Base-by-base conservation (phyloP, 2,329 filamentous ascomycete genomes). In the Colletotrichum gloeosporioides region DNA sequence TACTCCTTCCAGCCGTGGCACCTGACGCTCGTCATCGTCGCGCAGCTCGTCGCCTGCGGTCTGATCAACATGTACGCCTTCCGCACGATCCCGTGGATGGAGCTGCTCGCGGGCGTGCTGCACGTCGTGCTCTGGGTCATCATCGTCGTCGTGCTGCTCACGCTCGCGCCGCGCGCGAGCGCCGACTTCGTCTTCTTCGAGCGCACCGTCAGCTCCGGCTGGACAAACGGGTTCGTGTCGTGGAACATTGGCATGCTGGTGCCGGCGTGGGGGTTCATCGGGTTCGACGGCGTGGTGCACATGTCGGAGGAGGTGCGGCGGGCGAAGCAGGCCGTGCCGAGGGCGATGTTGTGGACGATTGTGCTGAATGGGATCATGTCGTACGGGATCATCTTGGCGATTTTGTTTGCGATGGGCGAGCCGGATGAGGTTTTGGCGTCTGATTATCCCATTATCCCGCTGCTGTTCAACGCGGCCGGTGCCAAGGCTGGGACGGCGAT, bases 311-410 rank as follows among this genome's bases (percentile, higher is more conserved):
- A 78, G 66, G 77, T 78, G 10, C 65, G 57, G 29, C 57, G 71
- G 31, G 77, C 77, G 67, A 76, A 77, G 44, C 68, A 73, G 25
- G 71, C 74, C 2, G 55, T 78, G 27, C 77, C 77, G 32, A 31
- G 69, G 39, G 75, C 70, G 34, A 78, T 78, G 77, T 61, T 78
- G 55, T 78, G 77, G 77, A 77, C 74, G 16, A 67, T 78, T 1
- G 69, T 79, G 4, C 77, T 81, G 8, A 80, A 82, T 15, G 87
- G 88, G 70, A 84, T 88, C 34, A 87, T 88, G 78, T 76, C 73
- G 27, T 76, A 76, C 3, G 73, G 69, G 9, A 73, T 76, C 32
- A 76, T 76, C 27, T 12, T 76, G 63, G 73, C 73, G 18, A 76
- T 76, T 25, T 5, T 76, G 31, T 73, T 76, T 32, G 73, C 69